A percentile compares a stretch with the other conserved stretches of the same genome.
These are phyloP conservation scores for Astraeus odoratus DNA, from an alignment of 768 basidiomycete genomes.

Conservation along the genomic window DNA sequence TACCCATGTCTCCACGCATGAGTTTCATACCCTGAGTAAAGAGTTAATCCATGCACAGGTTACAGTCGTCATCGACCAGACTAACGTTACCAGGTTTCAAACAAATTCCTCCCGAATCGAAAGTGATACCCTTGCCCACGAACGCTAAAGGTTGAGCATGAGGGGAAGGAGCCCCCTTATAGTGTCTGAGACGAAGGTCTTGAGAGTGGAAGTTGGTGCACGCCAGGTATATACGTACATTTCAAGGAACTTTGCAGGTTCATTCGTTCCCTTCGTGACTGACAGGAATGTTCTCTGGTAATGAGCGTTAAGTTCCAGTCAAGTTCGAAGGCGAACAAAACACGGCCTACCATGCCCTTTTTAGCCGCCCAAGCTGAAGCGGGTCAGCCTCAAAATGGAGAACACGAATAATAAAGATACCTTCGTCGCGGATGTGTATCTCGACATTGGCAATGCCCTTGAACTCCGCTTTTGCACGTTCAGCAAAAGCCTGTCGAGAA, in stretches of 20 bases:
- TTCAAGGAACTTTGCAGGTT: slow-evolving; percentile 84
- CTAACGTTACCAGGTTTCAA: slow-evolving; percentile 68
- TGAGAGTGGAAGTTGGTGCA: not conserved
- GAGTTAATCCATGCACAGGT: not conserved
- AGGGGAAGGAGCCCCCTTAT: slow-evolving; percentile 62
- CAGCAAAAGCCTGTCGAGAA: slow-evolving; percentile 50
- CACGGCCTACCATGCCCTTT: slow-evolving; percentile 67
- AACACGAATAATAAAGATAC: slow-evolving; percentile 29
- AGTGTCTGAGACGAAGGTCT: slow-evolving; percentile 45
- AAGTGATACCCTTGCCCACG: slow-evolving; percentile 88
- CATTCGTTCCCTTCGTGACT: slow-evolving; percentile 72
- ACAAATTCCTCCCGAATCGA: slow-evolving; percentile 84
- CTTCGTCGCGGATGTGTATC: slow-evolving; percentile 66
- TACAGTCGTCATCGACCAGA: slow-evolving; percentile 3
- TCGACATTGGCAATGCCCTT: slow-evolving; percentile 59
- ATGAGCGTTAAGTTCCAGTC: not conserved
- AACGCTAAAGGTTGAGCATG: slow-evolving; percentile 59
- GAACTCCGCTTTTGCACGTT: slow-evolving; percentile 65
- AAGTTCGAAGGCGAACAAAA: not conserved
- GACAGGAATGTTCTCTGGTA: slow-evolving; percentile 75
- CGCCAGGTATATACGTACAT: slow-evolving; percentile 40
- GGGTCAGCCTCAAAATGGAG: not conserved
- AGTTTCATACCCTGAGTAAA: slow-evolving; percentile 64
- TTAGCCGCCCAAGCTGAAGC: slow-evolving; percentile 68
- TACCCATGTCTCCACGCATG: slow-evolving; percentile 87